These are phyloP conservation scores for Pyronema omphalodes DNA, from an alignment of 495 filamentous ascomycete genomes.

Conservation along the genomic window DNA sequence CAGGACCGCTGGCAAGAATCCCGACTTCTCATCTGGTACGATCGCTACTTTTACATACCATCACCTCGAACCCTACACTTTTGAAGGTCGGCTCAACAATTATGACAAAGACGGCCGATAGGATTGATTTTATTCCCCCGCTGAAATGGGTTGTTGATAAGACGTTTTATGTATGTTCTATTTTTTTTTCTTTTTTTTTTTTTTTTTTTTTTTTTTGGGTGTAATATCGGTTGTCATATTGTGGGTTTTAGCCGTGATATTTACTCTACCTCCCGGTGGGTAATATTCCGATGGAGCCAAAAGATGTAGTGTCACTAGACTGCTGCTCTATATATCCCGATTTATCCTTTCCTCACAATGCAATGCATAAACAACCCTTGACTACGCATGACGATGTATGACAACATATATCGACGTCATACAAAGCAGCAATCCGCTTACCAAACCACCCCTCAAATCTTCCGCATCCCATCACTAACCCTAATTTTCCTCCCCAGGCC, in stretches of 20 bases:
- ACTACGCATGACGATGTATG: too few species aligned
- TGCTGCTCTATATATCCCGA: too few species aligned
- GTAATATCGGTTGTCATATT: too few species aligned
- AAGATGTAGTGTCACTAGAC: too few species aligned
- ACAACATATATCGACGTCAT: too few species aligned
- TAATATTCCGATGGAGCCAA: too few species aligned
- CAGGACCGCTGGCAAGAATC: slow-evolving; percentile 44
- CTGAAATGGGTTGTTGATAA: slow-evolving; percentile 41
- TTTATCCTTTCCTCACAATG: too few species aligned
- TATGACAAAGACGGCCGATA: slow-evolving; percentile 10
- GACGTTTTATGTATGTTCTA: slow-evolving; percentile 46
- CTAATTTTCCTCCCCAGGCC: slow-evolving; percentile 5
- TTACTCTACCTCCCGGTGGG: too few species aligned
- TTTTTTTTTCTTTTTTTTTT: too few species aligned
- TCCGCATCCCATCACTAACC: not conserved
- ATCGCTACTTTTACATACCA: slow-evolving; percentile 54
- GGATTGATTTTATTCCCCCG: slow-evolving; percentile 9
- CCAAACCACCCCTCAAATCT: not conserved
- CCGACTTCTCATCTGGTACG: slow-evolving; percentile 58
- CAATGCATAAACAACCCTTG: too few species aligned
- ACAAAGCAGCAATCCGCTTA: not conserved
- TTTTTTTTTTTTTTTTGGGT: too few species aligned
- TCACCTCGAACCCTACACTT: slow-evolving; percentile 60
- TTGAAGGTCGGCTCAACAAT: slow-evolving; percentile 27
- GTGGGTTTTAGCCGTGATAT: too few species aligned